A percentile compares a stretch with the other conserved stretches of the same genome.
phyloP scores from a whole-genome alignment of 495 filamentous ascomycete species.

The Aspergillus steynii region DNA sequence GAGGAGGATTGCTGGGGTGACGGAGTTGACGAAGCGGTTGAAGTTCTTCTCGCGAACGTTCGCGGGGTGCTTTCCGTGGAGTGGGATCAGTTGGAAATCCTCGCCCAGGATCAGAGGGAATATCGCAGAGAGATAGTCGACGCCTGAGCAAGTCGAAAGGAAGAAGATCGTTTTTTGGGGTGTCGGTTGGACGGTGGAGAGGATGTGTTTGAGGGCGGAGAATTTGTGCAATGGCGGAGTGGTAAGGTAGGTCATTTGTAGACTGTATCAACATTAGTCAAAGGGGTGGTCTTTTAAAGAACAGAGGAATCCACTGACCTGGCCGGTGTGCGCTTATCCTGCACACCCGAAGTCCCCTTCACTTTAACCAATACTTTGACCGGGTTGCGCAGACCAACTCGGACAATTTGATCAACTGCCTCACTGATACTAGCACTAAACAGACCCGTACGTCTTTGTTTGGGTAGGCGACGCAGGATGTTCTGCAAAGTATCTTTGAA shows the following conservation, averaged over 20 bases:
- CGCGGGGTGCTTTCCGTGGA: slow-evolving; percentile 87
- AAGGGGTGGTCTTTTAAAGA: neutral
- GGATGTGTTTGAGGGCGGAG: slow-evolving; percentile 67
- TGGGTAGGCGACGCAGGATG: slow-evolving; percentile 82
- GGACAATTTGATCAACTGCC: slow-evolving; percentile 87
- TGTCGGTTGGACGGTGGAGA: slow-evolving; percentile 64
- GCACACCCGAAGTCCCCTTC: slow-evolving; percentile 67
- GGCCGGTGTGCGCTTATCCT: slow-evolving; percentile 86
- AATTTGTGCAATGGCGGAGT: slow-evolving; percentile 75
- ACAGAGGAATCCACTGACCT: neutral
- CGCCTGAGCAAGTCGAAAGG: slow-evolving; percentile 90
- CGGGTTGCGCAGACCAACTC: slow-evolving; percentile 88
- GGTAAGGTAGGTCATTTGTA: slow-evolving; percentile 89
- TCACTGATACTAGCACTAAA: slow-evolving; percentile 94
- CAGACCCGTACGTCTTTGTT: slow-evolving; percentile 88
- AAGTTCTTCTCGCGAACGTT: slow-evolving; percentile 82
- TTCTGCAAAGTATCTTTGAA: slow-evolving; percentile 88
- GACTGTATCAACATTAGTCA: slow-evolving; percentile 28
- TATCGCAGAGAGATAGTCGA: slow-evolving; percentile 85
- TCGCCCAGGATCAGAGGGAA: slow-evolving; percentile 64
- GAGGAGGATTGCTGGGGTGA: slow-evolving; percentile 72
- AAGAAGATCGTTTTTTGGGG: slow-evolving; percentile 89
- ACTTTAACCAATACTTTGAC: slow-evolving; percentile 93
- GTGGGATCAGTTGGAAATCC: slow-evolving; percentile 66
- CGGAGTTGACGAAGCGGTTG: slow-evolving; percentile 67